These are phyloP conservation scores for Letharia lupina DNA, from an alignment of 495 filamentous ascomycete genomes.

Conservation along the genomic window DNA sequence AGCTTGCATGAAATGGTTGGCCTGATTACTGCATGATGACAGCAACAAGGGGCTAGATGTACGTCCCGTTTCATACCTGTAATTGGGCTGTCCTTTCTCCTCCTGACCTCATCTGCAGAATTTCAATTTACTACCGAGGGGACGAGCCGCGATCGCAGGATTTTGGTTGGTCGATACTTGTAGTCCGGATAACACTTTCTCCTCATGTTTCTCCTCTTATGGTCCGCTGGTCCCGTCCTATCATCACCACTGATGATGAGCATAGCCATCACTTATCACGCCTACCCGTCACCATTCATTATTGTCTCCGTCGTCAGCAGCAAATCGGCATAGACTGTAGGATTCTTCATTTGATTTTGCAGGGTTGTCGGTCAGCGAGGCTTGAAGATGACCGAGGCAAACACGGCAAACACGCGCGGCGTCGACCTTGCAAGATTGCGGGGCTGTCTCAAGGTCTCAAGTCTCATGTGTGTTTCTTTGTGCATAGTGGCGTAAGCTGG, in stretches of 20 bases:
- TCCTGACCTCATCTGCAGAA: background rate
- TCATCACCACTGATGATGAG: background rate
- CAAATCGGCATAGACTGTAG: background rate
- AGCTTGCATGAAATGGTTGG: constrained; percentile 4
- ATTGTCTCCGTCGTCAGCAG: background rate
- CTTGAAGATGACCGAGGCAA: constrained; percentile 3
- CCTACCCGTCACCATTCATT: background rate
- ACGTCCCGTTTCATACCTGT: background rate
- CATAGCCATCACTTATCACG: background rate
- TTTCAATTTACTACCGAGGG: background rate
- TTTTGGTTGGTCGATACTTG: background rate
- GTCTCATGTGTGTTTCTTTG: constrained; percentile 6
- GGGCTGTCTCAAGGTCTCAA: constrained; percentile 6
- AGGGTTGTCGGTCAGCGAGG: constrained; percentile 6
- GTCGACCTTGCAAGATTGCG: constrained; percentile 10
- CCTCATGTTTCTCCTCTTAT: background rate
- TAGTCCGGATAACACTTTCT: background rate
- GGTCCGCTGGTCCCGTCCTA: background rate
- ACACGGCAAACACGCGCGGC: constrained; percentile 14
- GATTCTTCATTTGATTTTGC: background rate
- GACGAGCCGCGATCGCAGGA: background rate
- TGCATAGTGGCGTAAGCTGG: constrained; percentile 13
- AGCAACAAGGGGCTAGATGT: background rate
- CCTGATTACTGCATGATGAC: constrained; percentile 13
- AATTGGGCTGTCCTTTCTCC: background rate